These are phyloP conservation scores for Boletellus emodensis DNA, from an alignment of 768 basidiomycete species.

Conservation along the genomic window DNA sequence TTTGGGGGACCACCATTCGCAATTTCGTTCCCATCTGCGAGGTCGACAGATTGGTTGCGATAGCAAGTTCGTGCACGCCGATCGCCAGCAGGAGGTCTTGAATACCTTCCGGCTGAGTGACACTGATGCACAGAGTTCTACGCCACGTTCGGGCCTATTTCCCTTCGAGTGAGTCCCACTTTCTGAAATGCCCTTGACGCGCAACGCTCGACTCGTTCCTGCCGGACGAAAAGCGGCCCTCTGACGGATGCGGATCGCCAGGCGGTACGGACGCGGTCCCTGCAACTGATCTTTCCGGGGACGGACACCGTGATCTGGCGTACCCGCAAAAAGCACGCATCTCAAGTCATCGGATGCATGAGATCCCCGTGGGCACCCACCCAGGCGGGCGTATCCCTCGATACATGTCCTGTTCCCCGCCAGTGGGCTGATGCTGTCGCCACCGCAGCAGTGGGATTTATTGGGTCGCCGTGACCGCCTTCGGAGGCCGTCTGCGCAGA, in stretches of 20 bases:
- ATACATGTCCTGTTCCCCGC: no score
- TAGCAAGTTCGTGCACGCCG: no score
- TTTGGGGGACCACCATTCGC: no score
- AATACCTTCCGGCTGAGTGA: no score
- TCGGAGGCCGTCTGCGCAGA: no score
- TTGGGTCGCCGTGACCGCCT: no score
- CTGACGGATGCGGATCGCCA: background rate
- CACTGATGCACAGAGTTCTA: no score
- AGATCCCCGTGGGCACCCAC: constrained; percentile 57
- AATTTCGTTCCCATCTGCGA: no score
- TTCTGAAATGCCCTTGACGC: background rate
- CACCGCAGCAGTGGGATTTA: constrained; percentile 31
- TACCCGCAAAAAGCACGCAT: constrained; percentile 48
- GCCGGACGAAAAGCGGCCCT: background rate
- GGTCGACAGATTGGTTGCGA: no score
- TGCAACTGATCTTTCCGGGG: constrained; percentile 29
- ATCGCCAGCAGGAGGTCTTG: no score
- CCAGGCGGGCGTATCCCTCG: constrained; percentile 32
- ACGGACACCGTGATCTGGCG: constrained; percentile 40
- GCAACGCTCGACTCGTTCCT: no score
- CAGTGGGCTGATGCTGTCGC: background rate
- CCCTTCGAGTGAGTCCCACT: background rate
- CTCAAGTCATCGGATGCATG: constrained; percentile 40
- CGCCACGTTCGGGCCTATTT: no score
- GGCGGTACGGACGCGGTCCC: background rate